A percentile compares a stretch with the other conserved stretches of the same genome.
These are phyloP conservation scores for Auricularia heimuer DNA, from an alignment of 768 basidiomycete genomes.

Conservation along the genomic window DNA sequence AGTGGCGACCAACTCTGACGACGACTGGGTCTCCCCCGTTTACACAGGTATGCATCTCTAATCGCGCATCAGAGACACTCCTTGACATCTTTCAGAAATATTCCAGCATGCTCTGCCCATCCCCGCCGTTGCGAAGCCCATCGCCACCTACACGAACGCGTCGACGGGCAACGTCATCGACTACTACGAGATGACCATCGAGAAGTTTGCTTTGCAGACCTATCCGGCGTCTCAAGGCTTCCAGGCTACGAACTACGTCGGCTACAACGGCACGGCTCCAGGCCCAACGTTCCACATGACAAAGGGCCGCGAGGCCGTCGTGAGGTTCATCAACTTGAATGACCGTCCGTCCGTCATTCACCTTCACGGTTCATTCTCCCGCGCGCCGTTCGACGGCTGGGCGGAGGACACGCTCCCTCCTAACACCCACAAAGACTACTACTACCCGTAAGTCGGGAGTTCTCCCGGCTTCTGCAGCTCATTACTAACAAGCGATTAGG, in stretches of 20 bases:
- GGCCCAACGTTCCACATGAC: not conserved
- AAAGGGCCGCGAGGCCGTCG: not conserved
- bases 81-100: not conserved
- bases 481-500: not conserved
- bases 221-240: not conserved
- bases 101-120: not conserved
- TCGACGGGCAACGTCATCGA: not conserved
- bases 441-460: not conserved
- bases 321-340: not conserved
- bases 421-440: not conserved
- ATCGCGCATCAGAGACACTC: not conserved
- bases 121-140: not conserved
- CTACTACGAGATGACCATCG: slow-evolving; percentile 1
- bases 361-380: slow-evolving; percentile 1
- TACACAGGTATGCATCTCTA: not conserved
- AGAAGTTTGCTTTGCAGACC: not conserved
- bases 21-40: not conserved
- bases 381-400: not conserved
- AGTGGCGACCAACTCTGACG: not conserved
- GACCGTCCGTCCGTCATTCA: not conserved
- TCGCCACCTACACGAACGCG: not conserved
- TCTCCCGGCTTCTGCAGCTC: not conserved
- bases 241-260: not conserved
- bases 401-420: not conserved
- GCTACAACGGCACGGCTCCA: not conserved